phyloP scores from a whole-genome alignment of 495 filamentous ascomycete genomes.

The Aspergillus egyptiacus region DNA sequence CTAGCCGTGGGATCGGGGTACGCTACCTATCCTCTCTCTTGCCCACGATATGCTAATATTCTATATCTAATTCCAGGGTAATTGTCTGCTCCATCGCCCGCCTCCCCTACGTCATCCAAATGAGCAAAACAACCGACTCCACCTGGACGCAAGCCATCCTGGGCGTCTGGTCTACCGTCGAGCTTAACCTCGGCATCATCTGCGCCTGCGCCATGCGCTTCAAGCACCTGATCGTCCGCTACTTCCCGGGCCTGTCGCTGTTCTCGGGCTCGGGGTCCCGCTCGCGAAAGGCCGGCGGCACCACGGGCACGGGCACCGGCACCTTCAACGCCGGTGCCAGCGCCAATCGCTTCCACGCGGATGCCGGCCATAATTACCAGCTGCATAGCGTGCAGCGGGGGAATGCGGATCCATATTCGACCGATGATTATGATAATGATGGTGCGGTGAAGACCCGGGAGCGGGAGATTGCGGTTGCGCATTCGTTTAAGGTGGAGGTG shows the following conservation, averaged over 20 bases:
- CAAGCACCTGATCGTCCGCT: slow-evolving; percentile 52
- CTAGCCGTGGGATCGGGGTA: slow-evolving; percentile 19
- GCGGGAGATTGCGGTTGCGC: background rate
- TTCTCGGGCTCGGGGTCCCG: slow-evolving; percentile 6
- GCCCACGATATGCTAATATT: background rate
- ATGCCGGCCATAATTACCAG: background rate
- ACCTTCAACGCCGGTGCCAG: no score
- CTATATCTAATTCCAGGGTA: slow-evolving; percentile 5
- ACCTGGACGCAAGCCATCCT: slow-evolving; percentile 21
- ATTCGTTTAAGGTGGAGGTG: background rate
- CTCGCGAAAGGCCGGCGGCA: background rate
- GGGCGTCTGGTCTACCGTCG: slow-evolving; percentile 73
- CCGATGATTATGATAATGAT: no score
- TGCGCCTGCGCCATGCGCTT: slow-evolving; percentile 75
- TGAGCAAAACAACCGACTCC: slow-evolving; percentile 11
- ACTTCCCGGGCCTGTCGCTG: slow-evolving; percentile 14
- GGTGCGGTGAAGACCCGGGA: background rate
- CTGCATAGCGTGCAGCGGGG: background rate
- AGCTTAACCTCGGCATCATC: slow-evolving; percentile 76
- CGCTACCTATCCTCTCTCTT: background rate
- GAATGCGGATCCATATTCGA: no score
- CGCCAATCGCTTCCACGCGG: no score
- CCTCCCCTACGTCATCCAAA: slow-evolving; percentile 18
- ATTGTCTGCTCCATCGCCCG: slow-evolving; percentile 22
- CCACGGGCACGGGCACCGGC: no score